These are phyloP conservation scores for Tulasnella sp. DNA, from an alignment of 768 basidiomycete species.

Conservation along the genomic window DNA sequence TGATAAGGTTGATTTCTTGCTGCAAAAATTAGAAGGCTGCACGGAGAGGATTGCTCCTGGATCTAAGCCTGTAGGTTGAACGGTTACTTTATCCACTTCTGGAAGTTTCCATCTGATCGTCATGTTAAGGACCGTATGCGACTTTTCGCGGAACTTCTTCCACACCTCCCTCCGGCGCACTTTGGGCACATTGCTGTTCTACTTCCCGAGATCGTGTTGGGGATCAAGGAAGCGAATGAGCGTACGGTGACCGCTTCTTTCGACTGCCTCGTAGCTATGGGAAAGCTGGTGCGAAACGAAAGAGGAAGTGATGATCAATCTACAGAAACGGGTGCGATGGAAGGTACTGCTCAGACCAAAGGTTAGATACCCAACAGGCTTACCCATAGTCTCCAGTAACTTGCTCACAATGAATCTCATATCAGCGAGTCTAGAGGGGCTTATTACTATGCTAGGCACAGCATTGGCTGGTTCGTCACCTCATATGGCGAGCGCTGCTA, in stretches of 20 bases:
- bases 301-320: slow-evolving; percentile 53
- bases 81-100: slow-evolving; percentile 7
- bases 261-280: slow-evolving; percentile 84
- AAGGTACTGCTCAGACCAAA: slow-evolving; percentile 45
- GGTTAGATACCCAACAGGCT: background rate
- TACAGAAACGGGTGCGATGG: slow-evolving; percentile 75
- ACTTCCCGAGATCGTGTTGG: slow-evolving; percentile 87
- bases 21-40: background rate
- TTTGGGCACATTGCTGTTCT: slow-evolving; percentile 79
- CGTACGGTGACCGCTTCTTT: slow-evolving; percentile 83
- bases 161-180: slow-evolving; percentile 51
- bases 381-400: too few relatives aligned
- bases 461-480: slow-evolving; percentile 87
- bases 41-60: slow-evolving; percentile 35
- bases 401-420: slow-evolving; percentile 25
- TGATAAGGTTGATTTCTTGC: slow-evolving; percentile 43
- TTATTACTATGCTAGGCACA: slow-evolving; percentile 92
- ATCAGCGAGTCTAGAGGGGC: slow-evolving; percentile 76
- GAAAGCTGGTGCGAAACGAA: slow-evolving; percentile 77
- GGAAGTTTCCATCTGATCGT: too few relatives aligned
- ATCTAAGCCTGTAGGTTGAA: slow-evolving; percentile 72
- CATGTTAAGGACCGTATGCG: slow-evolving; percentile 71
- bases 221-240: slow-evolving; percentile 94
- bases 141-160: slow-evolving; percentile 58
- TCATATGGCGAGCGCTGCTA: slow-evolving; percentile 96